phyloP scores from a whole-genome alignment of 495 filamentous ascomycete species.

The Lichina pygmaea region DNA sequence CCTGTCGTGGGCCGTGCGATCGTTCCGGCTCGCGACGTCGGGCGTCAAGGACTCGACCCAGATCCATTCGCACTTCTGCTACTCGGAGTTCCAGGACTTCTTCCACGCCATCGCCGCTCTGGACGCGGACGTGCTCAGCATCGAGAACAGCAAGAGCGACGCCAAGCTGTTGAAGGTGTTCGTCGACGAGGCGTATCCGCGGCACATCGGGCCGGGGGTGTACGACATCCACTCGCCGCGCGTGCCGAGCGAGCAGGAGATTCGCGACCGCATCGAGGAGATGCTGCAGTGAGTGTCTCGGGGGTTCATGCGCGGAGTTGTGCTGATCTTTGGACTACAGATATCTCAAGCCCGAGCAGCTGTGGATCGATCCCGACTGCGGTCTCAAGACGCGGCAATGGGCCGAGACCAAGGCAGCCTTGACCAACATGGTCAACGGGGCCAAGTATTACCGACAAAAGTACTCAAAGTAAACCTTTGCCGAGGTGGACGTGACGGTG shows the following conservation, averaged over 20 bases:
- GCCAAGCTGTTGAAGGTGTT: constrained; percentile 98
- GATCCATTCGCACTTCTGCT: constrained; percentile 99
- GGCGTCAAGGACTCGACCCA: constrained; percentile 84
- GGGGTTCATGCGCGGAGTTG: not conserved
- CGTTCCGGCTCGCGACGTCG: constrained; percentile 81
- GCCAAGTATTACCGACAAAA: constrained; percentile 89
- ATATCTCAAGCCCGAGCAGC: constrained; percentile 73
- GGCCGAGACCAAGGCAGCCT: constrained; percentile 81
- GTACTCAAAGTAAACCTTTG: constrained; percentile 18
- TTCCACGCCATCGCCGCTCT: constrained; percentile 98
- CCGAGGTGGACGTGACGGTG: not conserved
- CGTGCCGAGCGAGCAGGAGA: constrained; percentile 83
- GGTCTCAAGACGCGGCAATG: constrained; percentile 95
- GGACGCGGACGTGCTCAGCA: constrained; percentile 91
- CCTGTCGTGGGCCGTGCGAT: constrained; percentile 85
- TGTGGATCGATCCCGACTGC: constrained; percentile 98
- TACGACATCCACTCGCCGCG: constrained; percentile 99
- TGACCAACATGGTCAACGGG: constrained; percentile 82
- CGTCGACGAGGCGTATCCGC: constrained; percentile 80
- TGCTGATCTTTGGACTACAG: constrained; percentile 1
- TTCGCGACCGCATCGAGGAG: constrained; percentile 88
- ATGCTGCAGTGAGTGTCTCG: constrained; percentile 45
- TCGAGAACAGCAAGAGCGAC: constrained; percentile 99
- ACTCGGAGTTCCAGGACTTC: constrained; percentile 99
- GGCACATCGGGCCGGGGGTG: constrained; percentile 95